Conservation (phyloP, 176 grass and related monocot genomes). For the Oryza coarctata region DNA sequence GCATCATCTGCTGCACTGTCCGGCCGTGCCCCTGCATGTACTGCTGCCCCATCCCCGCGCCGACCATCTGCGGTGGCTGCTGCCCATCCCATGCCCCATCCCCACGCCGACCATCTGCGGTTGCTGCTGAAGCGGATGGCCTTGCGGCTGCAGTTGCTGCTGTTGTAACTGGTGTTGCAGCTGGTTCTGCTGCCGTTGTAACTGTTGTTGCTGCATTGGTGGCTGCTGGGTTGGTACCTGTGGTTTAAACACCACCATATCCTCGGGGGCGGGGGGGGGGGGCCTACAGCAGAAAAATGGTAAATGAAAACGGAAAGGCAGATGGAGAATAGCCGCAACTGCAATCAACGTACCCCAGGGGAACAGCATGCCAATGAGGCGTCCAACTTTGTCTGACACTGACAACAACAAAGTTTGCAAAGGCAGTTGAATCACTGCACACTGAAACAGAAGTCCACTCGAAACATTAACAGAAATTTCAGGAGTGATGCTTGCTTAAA, state of each 20-base stretch:
- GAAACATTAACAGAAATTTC: slow-evolving; percentile 34
- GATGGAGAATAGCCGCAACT: background rate
- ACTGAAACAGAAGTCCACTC: slow-evolving; percentile 48
- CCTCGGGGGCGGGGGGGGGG: too few species aligned
- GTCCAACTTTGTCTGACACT: slow-evolving; percentile 85
- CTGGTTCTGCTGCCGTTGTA: slow-evolving; percentile 38
- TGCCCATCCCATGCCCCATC: too few species aligned
- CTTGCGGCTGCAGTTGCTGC: slow-evolving; percentile 30
- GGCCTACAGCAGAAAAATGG: slow-evolving; percentile 18
- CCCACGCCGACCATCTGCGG: slow-evolving; percentile 65
- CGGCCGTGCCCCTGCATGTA: slow-evolving; percentile 66
- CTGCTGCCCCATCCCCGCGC: slow-evolving; percentile 61
- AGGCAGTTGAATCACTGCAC: slow-evolving; percentile 95
- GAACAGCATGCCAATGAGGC: slow-evolving; percentile 94
- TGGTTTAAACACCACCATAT: slow-evolving; percentile 99
- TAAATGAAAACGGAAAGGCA: slow-evolving; percentile 10
- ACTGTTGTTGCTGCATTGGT: slow-evolving; percentile 33
- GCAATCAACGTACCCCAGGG: slow-evolving; percentile 74
- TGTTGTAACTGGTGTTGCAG: slow-evolving; percentile 33
- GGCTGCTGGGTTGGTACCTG: slow-evolving; percentile 83
- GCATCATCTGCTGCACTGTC: slow-evolving; percentile 74
- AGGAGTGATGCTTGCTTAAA: background rate
- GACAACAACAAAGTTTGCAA: slow-evolving; percentile 95
- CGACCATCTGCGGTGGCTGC: slow-evolving; percentile 59
- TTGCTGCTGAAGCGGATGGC: slow-evolving; percentile 43